Base-by-base conservation (phyloP, 2,329 filamentous ascomycete species). In the Fusarium nurragi region DNA sequence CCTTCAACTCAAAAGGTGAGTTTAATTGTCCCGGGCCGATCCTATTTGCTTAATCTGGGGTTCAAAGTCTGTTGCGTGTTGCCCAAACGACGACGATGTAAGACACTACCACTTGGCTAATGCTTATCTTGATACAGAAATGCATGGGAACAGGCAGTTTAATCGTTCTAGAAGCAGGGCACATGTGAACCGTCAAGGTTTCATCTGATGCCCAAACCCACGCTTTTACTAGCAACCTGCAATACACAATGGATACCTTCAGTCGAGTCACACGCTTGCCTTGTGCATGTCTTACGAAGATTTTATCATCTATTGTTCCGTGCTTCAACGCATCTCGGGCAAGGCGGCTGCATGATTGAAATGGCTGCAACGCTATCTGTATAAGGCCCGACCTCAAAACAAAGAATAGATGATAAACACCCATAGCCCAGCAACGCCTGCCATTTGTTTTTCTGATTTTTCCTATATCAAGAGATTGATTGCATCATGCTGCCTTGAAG, bases 1-100 rank as follows among this genome's bases (percentile, higher is more conserved):
- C 12, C 28, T 39, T 21, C 56, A 67, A 66, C 64, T 64, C 23
- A 60, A 60, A 46, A 22, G 46, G 18, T 49, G 37, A 60, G 60
- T 48, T 49, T 56, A 60, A 51, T 47, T 59, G 56, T 59, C 39
- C 54, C 48, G 10, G 44, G 38, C 22, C 44, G 53, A 54, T 60
- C 60, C 19, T 30, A 14, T 34, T 37, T 25, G 13, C 19, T 32
- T 38, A 16, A n/a, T 26, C n/a, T 16, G 12, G 9, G 21, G 43
- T 22, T 25, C 16, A 50, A 54, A 45, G 28, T 37, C 19, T 51
- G 30, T 37, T 28, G 49, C 39, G 39, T 25, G 7, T 30, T 7
- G 30, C 22, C 38, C 21, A 38, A n/a, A 26, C 26, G 19, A 26
- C 26, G 26, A 39, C 7, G 6, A 18, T 10, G 11, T 39, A 3